phyloP scores from a whole-genome alignment of 2,329 filamentous ascomycete genomes.

The Xylariomycetidae sp. region DNA sequence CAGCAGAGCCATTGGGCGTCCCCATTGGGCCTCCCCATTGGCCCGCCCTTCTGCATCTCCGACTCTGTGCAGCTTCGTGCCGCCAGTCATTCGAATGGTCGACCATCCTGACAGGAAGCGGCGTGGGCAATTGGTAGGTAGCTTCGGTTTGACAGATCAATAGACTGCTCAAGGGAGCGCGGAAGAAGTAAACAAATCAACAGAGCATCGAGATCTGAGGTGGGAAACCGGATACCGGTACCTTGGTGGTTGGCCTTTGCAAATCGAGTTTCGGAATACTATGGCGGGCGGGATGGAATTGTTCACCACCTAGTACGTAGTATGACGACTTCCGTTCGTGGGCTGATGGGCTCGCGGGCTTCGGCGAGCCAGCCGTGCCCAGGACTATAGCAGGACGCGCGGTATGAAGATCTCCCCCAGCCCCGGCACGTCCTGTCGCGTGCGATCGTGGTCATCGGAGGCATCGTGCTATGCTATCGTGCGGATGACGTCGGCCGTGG shows the following conservation, averaged over 20 bases:
- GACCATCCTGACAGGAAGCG: not conserved
- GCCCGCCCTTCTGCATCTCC: not conserved
- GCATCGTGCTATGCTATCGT: slow-evolving; percentile 4
- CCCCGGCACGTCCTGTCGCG: not conserved
- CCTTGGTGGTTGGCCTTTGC: not conserved
- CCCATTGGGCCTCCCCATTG: slow-evolving; percentile 15
- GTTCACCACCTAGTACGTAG: not conserved
- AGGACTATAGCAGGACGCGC: not conserved
- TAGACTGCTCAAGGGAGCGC: not conserved
- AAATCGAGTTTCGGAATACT: not conserved
- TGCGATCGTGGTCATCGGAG: slow-evolving; percentile 2
- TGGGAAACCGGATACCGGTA: not conserved
- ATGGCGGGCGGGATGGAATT: not conserved
- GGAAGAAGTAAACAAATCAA: not conserved
- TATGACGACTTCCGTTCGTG: not conserved
- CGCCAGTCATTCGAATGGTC: slow-evolving; percentile 14
- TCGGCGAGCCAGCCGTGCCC: slow-evolving; percentile 1
- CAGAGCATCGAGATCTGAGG: slow-evolving; percentile 1
- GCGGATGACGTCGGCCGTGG: slow-evolving; percentile 19
- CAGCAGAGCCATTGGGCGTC: not conserved
- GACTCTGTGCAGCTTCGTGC: slow-evolving; percentile 10
- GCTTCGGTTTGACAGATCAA: slow-evolving; percentile 4
- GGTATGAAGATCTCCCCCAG: slow-evolving; percentile 9
- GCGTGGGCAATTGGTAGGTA: slow-evolving; percentile 6
- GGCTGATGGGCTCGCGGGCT: not conserved